Conservation (phyloP, 139 green algal genomes). For the Edaphochlamys debaryana region DNA sequence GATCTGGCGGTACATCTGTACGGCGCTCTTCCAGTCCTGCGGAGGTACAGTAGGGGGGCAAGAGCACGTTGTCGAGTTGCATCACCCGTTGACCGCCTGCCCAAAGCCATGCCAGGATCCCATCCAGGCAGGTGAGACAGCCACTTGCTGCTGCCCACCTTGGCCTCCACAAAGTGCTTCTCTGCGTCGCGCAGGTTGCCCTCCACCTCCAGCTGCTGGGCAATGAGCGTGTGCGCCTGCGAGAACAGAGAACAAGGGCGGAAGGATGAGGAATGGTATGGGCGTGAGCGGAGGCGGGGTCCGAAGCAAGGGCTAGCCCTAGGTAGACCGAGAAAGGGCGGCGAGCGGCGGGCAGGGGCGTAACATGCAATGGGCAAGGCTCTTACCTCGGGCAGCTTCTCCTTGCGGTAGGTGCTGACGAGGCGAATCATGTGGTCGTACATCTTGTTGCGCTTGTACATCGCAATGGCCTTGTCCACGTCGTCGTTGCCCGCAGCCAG, state of each 20-base stretch:
- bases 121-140: too few species aligned
- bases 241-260: background rate
- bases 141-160: slow-evolving; percentile 43
- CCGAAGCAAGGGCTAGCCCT: too few species aligned
- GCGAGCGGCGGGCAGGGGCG: too few species aligned
- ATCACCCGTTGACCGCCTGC: too few species aligned
- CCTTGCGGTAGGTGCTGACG: slow-evolving; percentile 69
- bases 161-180: slow-evolving; percentile 80
- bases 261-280: too few species aligned
- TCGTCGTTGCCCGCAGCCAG: slow-evolving; percentile 63
- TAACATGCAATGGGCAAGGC: background rate
- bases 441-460: slow-evolving; percentile 83
- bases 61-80: too few species aligned
- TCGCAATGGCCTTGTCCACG: slow-evolving; percentile 79
- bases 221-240: slow-evolving; percentile 62
- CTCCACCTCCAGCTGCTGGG: slow-evolving; percentile 73
- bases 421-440: slow-evolving; percentile 84
- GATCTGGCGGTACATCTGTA: slow-evolving; percentile 81
- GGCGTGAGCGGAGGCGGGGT: too few species aligned
- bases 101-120: too few species aligned
- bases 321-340: too few species aligned
- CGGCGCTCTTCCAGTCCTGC: slow-evolving; percentile 81
- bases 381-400: slow-evolving; percentile 58
- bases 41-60: background rate
- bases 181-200: slow-evolving; percentile 78